Evolutionary conservation across 768 basidiomycete species (phyloP).

Genomic region (Lactifluus pinguis): DNA sequence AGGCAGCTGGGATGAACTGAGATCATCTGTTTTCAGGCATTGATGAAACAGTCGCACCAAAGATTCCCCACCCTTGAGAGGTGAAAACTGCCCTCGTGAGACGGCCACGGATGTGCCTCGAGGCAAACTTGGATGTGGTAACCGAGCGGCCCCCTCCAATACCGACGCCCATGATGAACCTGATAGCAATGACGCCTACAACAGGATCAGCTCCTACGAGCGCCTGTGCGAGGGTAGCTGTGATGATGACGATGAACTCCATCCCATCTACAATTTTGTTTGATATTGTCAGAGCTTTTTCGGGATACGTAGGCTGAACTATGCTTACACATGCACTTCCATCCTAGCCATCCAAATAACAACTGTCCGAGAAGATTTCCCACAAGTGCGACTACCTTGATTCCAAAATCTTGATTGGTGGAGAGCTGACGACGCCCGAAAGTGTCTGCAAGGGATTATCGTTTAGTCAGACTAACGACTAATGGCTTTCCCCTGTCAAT

Average conservation of each 20-base stretch:
- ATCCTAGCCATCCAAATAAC: slow-evolving; percentile 37
- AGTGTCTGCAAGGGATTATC: background rate
- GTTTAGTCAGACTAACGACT: background rate
- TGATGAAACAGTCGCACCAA: slow-evolving; percentile 35
- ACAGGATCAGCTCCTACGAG: slow-evolving; percentile 61
- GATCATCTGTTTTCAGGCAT: background rate
- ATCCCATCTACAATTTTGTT: slow-evolving; percentile 41
- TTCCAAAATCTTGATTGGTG: slow-evolving; percentile 24
- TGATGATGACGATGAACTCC: slow-evolving; percentile 73
- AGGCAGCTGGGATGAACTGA: slow-evolving; percentile 37
- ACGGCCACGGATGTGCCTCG: slow-evolving; percentile 65
- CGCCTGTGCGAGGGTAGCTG: slow-evolving; percentile 72
- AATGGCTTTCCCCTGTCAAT: background rate
- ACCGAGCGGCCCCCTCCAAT: slow-evolving; percentile 86
- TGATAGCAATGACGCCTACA: slow-evolving; percentile 62
- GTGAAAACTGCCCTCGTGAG: slow-evolving; percentile 88
- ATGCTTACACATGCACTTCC: slow-evolving; percentile 50
- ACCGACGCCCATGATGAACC: slow-evolving; percentile 75
- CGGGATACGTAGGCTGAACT: slow-evolving; percentile 23
- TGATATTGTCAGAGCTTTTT: background rate
- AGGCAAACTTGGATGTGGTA: slow-evolving; percentile 83
- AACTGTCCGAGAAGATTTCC: slow-evolving; percentile 35
- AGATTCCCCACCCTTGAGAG: slow-evolving; percentile 83
- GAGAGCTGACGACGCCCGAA: background rate
- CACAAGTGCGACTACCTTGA: slow-evolving; percentile 35